Evolutionary conservation across 768 basidiomycete species (phyloP).

Genomic region (Multifurca ochricompacta): DNA sequence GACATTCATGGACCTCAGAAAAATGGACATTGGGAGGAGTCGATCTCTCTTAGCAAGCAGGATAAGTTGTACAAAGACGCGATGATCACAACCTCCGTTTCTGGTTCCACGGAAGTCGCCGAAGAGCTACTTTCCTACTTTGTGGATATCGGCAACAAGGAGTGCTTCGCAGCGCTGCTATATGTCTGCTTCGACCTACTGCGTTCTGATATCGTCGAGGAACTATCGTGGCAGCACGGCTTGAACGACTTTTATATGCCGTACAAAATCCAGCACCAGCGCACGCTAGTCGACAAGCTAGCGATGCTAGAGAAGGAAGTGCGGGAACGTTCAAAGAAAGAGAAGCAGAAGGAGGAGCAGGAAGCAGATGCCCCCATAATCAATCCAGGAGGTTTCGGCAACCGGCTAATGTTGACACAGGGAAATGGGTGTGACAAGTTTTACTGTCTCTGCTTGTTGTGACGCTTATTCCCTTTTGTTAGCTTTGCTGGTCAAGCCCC

Average conservation of each 20-base stretch:
- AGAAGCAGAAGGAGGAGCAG: slow-evolving; percentile 80
- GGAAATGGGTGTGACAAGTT: slow-evolving; percentile 51
- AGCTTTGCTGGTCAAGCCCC: slow-evolving; percentile 63
- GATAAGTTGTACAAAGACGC: slow-evolving; percentile 98
- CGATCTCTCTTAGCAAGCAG: slow-evolving; percentile 88
- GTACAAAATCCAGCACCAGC: slow-evolving; percentile 82
- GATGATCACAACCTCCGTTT: slow-evolving; percentile 86
- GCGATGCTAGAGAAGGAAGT: slow-evolving; percentile 82
- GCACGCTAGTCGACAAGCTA: slow-evolving; percentile 70
- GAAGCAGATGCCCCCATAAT: slow-evolving; percentile 85
- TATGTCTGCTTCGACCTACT: slow-evolving; percentile 95
- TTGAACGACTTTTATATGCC: slow-evolving; percentile 98
- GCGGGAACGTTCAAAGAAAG: slow-evolving; percentile 79
- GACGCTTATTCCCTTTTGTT: slow-evolving; percentile 9
- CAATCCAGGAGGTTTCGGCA: slow-evolving; percentile 67
- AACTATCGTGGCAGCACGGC: slow-evolving; percentile 93
- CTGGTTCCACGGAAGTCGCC: slow-evolving; percentile 77
- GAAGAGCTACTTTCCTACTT: slow-evolving; percentile 96
- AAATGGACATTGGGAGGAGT: slow-evolving; percentile 94
- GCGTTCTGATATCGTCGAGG: slow-evolving; percentile 86
- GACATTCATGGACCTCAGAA: slow-evolving; percentile 50
- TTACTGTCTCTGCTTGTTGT: neutral
- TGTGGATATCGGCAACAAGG: slow-evolving; percentile 97
- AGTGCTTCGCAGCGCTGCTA: slow-evolving; percentile 87
- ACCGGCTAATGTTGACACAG: slow-evolving; percentile 61